Evolutionary conservation across 192 early-diverging fungal species (phyloP), one percentile per base, ranked within the genome.

Genomic region (Entomortierella parvispora): DNA sequence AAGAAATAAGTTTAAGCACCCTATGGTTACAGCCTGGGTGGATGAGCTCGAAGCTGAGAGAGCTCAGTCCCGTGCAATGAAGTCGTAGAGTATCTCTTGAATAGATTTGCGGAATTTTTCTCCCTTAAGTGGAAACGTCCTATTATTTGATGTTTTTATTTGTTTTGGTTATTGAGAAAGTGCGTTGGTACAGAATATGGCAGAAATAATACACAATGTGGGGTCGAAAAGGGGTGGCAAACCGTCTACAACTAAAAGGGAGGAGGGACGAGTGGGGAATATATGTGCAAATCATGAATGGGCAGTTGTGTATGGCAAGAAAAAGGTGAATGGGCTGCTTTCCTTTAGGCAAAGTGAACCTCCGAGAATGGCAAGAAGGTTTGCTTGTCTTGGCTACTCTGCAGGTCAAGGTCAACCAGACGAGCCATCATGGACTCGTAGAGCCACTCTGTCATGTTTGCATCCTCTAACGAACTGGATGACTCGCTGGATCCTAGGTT

Each of bases 11-110:
- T 97, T 98, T 76, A 72, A 71, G 58, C 95, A 98, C 58, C 94
- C 95, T 18, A 88, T 87, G 58, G 90, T 96, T 14, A 85, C 87
- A 43, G 81, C 79, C 23, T 95, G 95, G 95, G 96, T 87, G 12
- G 89, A 94, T n/a, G 93, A 88, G 63, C 83, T 98, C 31, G 90
- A 91, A 42, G 51, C 60, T 28, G 81, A 89, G 55, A 70, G 90
- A 34, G 63, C 78, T 46, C 62, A 82, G 60, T 70, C 61, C 33
- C 74, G 66, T 2, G 74, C 66, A 2, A 68, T 68, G 22, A 77
- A 77, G 49, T 48, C 64, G 10, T 61, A 43, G 37, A 40, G 37
- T 40, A 9, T 40, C 12, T 40, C n/a, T n/a, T n/a, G n/a, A n/a
- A n/a, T n/a, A n/a, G n/a, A n/a, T n/a, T n/a, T n/a, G n/a, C n/a